These are phyloP conservation scores for Asterella californica DNA, from an alignment of 225 moss, liverwort and hornwort species.

Conservation along the genomic window DNA sequence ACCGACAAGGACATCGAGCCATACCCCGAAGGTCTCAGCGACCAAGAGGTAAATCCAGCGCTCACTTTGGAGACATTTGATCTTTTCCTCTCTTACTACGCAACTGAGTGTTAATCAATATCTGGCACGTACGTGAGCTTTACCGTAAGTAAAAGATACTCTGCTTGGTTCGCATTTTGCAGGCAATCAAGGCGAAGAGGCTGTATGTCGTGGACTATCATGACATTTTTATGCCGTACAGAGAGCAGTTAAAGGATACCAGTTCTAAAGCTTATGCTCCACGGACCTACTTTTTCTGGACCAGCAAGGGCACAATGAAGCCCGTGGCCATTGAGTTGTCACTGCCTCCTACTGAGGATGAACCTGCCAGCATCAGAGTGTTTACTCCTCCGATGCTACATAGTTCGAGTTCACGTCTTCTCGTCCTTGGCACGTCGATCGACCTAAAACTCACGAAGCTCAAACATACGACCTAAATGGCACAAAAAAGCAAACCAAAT, in stretches of 20 bases:
- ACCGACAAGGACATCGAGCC: constrained; percentile 22
- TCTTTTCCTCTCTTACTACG: neutral
- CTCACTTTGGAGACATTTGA: neutral
- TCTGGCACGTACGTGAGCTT: too few relatives aligned
- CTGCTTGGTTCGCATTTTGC: neutral
- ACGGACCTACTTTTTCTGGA: constrained; percentile 32
- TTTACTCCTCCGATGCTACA: constrained; percentile 28
- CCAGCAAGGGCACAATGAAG: constrained; percentile 25
- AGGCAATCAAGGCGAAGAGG: constrained; percentile 40
- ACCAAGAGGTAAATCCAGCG: constrained; percentile 5
- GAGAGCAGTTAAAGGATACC: constrained; percentile 19
- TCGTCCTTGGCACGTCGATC: too few relatives aligned
- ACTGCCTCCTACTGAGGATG: constrained; percentile 18
- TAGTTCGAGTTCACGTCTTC: too few relatives aligned
- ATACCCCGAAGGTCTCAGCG: constrained; percentile 26
- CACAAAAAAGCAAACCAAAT: too few relatives aligned
- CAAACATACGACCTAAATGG: too few relatives aligned
- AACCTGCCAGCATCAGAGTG: constrained; percentile 12
- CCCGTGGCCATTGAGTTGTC: constrained; percentile 44
- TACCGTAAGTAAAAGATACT: too few relatives aligned
- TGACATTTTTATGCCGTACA: constrained; percentile 37
- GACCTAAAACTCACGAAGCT: too few relatives aligned
- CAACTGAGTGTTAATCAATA: too few relatives aligned
- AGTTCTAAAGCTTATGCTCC: constrained; percentile 31
- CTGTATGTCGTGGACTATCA: constrained; percentile 40